Evolutionary conservation across 164 flowering plant genomes (phyloP), one percentile per base, ranked within the genome.

Genomic region (Tinospora cordifolia): DNA sequence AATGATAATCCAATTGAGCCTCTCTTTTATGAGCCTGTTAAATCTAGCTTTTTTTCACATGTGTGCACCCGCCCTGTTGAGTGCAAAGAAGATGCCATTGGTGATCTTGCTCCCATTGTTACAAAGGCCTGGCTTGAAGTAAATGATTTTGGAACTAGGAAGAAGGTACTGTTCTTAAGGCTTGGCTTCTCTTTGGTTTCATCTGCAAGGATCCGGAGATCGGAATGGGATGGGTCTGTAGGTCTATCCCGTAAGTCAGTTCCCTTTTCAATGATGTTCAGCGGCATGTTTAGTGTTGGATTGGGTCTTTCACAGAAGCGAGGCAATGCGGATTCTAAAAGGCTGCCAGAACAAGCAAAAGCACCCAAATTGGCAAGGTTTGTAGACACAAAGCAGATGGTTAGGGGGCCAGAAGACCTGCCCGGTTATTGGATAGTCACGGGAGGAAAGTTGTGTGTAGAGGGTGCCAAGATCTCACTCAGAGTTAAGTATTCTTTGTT

Each of bases 371-470:
- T 88, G 85, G 65, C 80, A 3, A 81, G 36, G 73, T 86, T 89
- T 78, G 90, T 94, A 47, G 89, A 89, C 57, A 85, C 85, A 5
- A 85, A 79, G 72, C 97, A 91, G 69, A 87, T 81, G 84, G 81
- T 84, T 47, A 78, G 98, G 59, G 98, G 98, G 0, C 98, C 98
- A 0, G 95, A 90, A 78, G 86, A 89, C 59, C 70, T 71, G 8
- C 98, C 97, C 6, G 98, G 98, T 40, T 85, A 86, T 74, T 94
- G 98, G 98, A 92, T 90, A 72, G 91, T 91, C 30, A 88, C 96
- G 1, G 98, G 98, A 26, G 97, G 90, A 6, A 93, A 86, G 82
- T 88, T 94, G 6, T 81, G 85, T 38, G 84, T 89, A 0, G 93
- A 87, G 65, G 82, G 82, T 54, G 87, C 94, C 24, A 87, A 77